A percentile compares a stretch with the other conserved stretches of the same genome.
Evolutionary conservation across 305 asterid species (phyloP).

Genomic region (Fraxinus latifolia): DNA sequence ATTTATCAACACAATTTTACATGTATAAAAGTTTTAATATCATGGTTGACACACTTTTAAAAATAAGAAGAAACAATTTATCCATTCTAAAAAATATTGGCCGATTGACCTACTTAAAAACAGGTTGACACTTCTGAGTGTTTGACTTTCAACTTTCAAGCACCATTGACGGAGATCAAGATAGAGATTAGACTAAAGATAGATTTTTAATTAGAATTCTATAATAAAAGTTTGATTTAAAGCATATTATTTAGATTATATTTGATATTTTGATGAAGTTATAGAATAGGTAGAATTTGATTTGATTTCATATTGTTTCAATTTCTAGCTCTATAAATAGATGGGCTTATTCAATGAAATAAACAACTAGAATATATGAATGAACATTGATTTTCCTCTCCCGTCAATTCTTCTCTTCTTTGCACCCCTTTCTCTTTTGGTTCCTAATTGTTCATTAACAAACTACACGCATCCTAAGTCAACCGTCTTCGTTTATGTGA

Average conservation of each 20-base stretch:
- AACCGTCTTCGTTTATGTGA: not conserved
- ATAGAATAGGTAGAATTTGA: not conserved
- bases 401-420: not conserved
- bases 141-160: not conserved
- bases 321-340: not conserved
- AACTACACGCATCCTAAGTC: not conserved
- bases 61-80: not conserved
- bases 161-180: not conserved
- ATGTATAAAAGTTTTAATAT: not conserved
- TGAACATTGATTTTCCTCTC: not conserved
- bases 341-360: not conserved
- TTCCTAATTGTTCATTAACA: not conserved
- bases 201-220: not conserved
- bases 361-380: not conserved
- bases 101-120: not conserved
- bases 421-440: not conserved
- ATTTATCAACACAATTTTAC: not conserved
- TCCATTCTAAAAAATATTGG: not conserved
- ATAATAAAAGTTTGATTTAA: not conserved
- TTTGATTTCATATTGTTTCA: not conserved
- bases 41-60: not conserved
- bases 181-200: not conserved
- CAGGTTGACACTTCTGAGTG: not conserved
- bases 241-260: not conserved
- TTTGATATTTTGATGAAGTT: not conserved